phyloP scores from a whole-genome alignment of 257 asterid species.

The Buddleja alternifolia region DNA sequence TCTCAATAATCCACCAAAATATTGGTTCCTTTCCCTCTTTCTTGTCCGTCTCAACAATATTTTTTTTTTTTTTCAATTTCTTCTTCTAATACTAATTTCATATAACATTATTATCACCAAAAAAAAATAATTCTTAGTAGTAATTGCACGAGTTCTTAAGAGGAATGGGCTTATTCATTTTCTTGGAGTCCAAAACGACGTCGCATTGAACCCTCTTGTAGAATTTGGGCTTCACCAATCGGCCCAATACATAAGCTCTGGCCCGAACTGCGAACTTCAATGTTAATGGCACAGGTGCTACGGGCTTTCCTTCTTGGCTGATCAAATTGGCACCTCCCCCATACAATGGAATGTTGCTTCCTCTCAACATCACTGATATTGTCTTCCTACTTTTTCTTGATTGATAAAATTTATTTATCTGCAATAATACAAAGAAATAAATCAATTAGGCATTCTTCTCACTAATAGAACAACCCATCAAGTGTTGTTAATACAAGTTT shows the following conservation, averaged over 20 bases:
- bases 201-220: slow-evolving; percentile 58
- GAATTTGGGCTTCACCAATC: slow-evolving; percentile 75
- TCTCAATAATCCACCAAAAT: not conserved
- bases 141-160: slow-evolving; percentile 65
- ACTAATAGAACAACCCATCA: too few species aligned
- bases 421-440: slow-evolving; percentile 12
- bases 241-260: slow-evolving; percentile 83
- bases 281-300: slow-evolving; percentile 54
- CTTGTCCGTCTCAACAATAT: not conserved
- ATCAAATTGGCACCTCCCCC: slow-evolving; percentile 77
- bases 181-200: slow-evolving; percentile 59
- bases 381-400: slow-evolving; percentile 69
- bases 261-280: slow-evolving; percentile 69
- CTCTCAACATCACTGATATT: slow-evolving; percentile 49
- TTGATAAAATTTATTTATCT: slow-evolving; percentile 76
- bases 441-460: too few species aligned
- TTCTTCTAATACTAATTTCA: too few species aligned
- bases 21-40: not conserved
- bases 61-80: not conserved
- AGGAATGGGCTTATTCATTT: slow-evolving; percentile 61
- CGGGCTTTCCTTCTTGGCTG: slow-evolving; percentile 63
- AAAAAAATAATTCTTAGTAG: too few species aligned
- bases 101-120: too few species aligned
- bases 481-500: too few species aligned
- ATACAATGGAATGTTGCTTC: slow-evolving; percentile 66